phyloP scores from a whole-genome alignment of 1,284 basidiomycete genomes.

The Sporisorium sorghi region DNA sequence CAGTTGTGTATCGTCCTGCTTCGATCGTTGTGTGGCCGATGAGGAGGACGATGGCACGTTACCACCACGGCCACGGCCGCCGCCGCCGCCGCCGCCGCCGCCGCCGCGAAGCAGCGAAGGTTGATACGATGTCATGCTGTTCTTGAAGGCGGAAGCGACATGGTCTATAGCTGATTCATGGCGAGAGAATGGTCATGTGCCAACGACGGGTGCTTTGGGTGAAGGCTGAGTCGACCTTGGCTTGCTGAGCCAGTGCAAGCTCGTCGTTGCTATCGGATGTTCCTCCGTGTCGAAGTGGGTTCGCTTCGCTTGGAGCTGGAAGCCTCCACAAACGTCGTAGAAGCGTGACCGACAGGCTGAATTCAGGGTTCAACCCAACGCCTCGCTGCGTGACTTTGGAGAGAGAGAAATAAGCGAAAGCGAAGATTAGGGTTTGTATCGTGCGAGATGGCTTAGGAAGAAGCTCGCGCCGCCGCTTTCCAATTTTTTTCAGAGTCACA shows the following conservation, averaged over 20 bases:
- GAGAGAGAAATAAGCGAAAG: not conserved
- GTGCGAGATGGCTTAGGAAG: constrained; percentile 9
- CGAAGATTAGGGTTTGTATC: constrained; percentile 20
- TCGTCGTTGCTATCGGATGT: not conserved
- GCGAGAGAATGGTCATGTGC: not conserved
- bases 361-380: constrained; percentile 19
- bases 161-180: not conserved
- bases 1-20: constrained; percentile 23
- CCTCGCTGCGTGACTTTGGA: not conserved
- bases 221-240: not conserved
- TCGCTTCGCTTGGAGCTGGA: not conserved
- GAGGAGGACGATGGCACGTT: constrained; percentile 5
- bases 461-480: not conserved
- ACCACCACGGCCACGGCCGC: not conserved
- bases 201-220: not conserved
- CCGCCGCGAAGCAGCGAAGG: constrained; percentile 26
- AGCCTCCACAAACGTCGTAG: constrained; percentile 1
- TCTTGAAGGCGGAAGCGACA: not conserved
- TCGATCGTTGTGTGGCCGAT: constrained; percentile 16
- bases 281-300: not conserved
- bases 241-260: not conserved
- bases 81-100: not conserved
- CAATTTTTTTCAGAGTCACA: constrained; percentile 12
- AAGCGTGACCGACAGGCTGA: not conserved
- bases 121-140: constrained; percentile 19